phyloP scores from a whole-genome alignment of 176 grass and related monocot species.

The Carex kokanica region DNA sequence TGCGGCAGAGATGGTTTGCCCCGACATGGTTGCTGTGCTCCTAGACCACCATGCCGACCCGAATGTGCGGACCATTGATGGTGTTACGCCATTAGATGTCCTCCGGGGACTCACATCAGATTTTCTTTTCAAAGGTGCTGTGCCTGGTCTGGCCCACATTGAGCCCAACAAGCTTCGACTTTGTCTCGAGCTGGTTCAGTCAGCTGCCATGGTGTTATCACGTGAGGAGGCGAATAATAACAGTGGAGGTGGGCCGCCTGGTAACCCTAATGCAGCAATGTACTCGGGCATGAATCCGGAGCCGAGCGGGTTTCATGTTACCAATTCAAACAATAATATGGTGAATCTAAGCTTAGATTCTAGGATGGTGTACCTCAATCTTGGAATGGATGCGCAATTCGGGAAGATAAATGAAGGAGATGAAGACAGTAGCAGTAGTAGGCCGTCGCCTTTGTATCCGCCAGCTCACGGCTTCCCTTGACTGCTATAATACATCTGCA shows the following conservation, averaged over 20 bases:
- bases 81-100: slow-evolving; percentile 90
- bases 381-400: slow-evolving; percentile 88
- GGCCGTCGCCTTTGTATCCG: slow-evolving; percentile 68
- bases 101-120: slow-evolving; percentile 95
- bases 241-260: neutral
- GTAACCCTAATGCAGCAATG: slow-evolving; percentile 16
- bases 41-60: slow-evolving; percentile 99
- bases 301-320: slow-evolving; percentile 43
- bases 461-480: slow-evolving; percentile 81
- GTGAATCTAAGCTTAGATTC: slow-evolving; percentile 93
- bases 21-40: slow-evolving; percentile 97
- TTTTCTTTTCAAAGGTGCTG: slow-evolving; percentile 95
- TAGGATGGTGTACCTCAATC: slow-evolving; percentile 93
- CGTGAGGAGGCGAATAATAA: slow-evolving; percentile 65
- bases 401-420: slow-evolving; percentile 64
- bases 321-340: slow-evolving; percentile 53
- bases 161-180: slow-evolving; percentile 97
- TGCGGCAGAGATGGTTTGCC: slow-evolving; percentile 98
- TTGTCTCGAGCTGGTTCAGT: slow-evolving; percentile 96
- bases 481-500: slow-evolving; percentile 31
- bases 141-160: slow-evolving; percentile 85
- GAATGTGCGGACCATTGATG: slow-evolving; percentile 93
- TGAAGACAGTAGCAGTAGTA: slow-evolving; percentile 49
- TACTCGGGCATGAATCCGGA: slow-evolving; percentile 57
- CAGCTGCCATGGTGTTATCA: slow-evolving; percentile 91